Conservation (phyloP, 2,329 filamentous ascomycete species). For the Fusarium transvaalense region DNA sequence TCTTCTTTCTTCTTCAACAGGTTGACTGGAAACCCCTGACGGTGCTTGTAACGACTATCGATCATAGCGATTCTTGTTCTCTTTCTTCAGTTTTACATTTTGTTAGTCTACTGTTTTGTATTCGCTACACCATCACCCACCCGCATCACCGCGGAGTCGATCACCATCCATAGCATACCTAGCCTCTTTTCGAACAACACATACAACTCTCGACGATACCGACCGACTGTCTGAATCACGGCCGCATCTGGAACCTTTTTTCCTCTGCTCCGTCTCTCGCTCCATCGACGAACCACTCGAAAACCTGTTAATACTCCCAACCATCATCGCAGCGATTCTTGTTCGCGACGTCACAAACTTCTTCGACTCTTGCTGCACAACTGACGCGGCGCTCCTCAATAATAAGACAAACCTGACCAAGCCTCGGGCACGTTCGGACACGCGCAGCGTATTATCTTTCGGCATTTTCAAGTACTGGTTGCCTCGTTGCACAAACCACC, state of each 20-base stretch:
- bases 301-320: conserved; percentile 29
- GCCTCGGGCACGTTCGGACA: conserved; percentile 18
- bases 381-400: conserved; percentile 24
- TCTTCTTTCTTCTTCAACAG: conserved; percentile 21
- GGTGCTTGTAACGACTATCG: conserved; percentile 22
- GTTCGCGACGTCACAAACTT: conserved; percentile 24
- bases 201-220: conserved; percentile 20
- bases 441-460: conserved; percentile 29
- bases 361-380: conserved; percentile 23
- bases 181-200: conserved; percentile 9
- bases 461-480: conserved; percentile 21
- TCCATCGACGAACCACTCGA: conserved; percentile 9
- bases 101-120: conserved; percentile 6
- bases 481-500: conserved; percentile 40
- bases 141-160: conserved; percentile 16
- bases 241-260: conserved; percentile 12
- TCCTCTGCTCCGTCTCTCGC: conserved; percentile 17
- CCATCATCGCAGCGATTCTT: conserved; percentile 11
- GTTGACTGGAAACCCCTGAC: conserved; percentile 1
- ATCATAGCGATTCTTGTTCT: conserved; percentile 28
- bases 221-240: conserved; percentile 43
- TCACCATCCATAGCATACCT: neutral
- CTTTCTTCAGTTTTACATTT: conserved; percentile 2
- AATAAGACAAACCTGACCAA: neutral
- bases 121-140: conserved; percentile 3